These are phyloP conservation scores for Graphilbum ipis-grandicollis DNA, from an alignment of 2,329 filamentous ascomycete species.

Conservation along the genomic window DNA sequence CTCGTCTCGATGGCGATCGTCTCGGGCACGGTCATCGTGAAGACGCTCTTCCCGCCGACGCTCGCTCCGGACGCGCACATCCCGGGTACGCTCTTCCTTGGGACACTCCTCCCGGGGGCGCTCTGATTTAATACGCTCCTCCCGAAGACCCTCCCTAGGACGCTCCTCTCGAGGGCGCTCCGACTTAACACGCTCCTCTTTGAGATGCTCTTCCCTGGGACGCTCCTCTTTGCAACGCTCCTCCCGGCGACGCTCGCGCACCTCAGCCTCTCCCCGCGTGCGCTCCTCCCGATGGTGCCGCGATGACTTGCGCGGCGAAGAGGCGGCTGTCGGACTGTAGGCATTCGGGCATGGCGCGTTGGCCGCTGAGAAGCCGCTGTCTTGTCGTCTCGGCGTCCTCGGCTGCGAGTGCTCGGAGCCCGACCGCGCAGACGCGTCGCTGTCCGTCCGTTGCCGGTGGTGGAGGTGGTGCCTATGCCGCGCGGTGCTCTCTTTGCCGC, in stretches of 20 bases:
- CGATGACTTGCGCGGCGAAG: conserved; percentile 8
- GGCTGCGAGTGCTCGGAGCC: conserved; percentile 18
- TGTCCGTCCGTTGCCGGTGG: conserved; percentile 18
- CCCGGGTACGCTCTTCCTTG: too few relatives aligned
- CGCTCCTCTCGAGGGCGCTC: too few relatives aligned
- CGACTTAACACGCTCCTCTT: too few relatives aligned
- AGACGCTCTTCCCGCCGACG: too few relatives aligned
- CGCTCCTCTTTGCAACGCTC: conserved; percentile 7
- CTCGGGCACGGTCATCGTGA: too few relatives aligned
- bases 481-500: conserved; percentile 6
- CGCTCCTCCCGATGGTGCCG: conserved; percentile 1
- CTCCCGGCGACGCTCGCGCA: conserved; percentile 6
- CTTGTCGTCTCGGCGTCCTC: conserved; percentile 22
- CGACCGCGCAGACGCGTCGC: conserved; percentile 15
- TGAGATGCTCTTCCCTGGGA: too few relatives aligned
- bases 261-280: conserved; percentile 3
- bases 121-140: too few relatives aligned
- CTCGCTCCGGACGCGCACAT: too few relatives aligned
- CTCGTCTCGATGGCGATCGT: too few relatives aligned
- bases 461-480: conserved; percentile 15
- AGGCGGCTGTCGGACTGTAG: too few relatives aligned
- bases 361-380: conserved; percentile 27
- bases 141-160: too few relatives aligned
- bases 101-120: too few relatives aligned
- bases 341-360: conserved; percentile 15